phyloP scores from a whole-genome alignment of 441 rosid species.

The Eugenia klotzschiana region DNA sequence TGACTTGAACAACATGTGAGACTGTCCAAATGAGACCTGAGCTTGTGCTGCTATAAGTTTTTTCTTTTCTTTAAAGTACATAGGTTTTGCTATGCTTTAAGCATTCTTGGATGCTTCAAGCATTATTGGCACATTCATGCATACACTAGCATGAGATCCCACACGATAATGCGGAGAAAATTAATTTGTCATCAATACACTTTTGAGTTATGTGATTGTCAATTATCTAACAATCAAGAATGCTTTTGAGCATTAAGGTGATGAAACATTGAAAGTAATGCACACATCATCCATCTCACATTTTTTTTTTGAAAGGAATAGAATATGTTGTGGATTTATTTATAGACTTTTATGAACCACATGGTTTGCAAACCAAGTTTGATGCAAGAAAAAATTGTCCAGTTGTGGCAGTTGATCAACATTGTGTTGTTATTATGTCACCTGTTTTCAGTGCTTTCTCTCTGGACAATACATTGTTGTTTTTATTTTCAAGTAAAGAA shows the following conservation, averaged over 20 bases:
- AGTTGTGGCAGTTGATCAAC: background rate
- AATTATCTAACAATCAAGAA: background rate
- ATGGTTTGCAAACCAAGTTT: background rate
- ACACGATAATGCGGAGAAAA: background rate
- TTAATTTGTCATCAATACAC: background rate
- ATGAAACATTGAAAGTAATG: background rate
- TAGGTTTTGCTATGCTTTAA: background rate
- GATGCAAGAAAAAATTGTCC: background rate
- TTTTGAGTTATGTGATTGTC: background rate
- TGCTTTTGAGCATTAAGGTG: background rate
- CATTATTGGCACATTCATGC: background rate
- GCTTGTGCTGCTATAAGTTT: background rate
- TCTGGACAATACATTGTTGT: background rate
- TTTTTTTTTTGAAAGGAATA: background rate
- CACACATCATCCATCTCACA: background rate
- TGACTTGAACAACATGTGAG: background rate
- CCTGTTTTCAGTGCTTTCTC: background rate
- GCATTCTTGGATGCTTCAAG: background rate
- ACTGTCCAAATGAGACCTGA: background rate
- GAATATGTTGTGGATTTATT: background rate
- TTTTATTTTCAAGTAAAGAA: background rate
- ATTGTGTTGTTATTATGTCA: background rate
- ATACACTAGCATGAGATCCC: background rate
- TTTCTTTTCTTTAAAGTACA: background rate
- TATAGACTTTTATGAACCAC: background rate